Conservation (phyloP, 1,284 basidiomycete genomes). For the Hortiboletus rubellus region DNA sequence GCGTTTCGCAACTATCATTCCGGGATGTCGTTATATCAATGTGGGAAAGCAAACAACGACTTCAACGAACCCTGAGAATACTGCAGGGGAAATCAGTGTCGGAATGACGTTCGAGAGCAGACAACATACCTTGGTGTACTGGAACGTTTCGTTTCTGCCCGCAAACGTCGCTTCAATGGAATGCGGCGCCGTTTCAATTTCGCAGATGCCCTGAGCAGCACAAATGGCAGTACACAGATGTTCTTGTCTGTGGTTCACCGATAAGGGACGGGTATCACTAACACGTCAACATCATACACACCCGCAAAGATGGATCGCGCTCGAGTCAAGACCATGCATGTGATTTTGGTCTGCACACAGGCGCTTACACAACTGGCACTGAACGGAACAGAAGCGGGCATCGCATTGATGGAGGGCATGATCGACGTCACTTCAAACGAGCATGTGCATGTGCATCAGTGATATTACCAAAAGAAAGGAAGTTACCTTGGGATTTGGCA, state of each 20-base stretch:
- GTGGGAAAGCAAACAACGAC: background rate
- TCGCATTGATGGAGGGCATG: slow-evolving; percentile 54
- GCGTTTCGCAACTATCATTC: slow-evolving; percentile 45
- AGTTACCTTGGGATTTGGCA: slow-evolving; percentile 48
- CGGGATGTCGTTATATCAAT: background rate
- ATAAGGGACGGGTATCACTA: background rate
- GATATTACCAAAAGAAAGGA: no score
- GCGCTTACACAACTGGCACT: slow-evolving; percentile 54
- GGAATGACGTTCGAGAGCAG: background rate
- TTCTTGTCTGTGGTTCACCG: slow-evolving; percentile 40
- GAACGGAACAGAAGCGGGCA: slow-evolving; percentile 50
- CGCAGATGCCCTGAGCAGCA: slow-evolving; percentile 48
- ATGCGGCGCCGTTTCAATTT: slow-evolving; percentile 57
- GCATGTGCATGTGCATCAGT: background rate
- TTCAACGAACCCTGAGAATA: slow-evolving; percentile 30
- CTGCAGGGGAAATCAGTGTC: slow-evolving; percentile 6
- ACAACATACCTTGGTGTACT: slow-evolving; percentile 47
- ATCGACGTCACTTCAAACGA: slow-evolving; percentile 37
- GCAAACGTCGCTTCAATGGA: slow-evolving; percentile 59
- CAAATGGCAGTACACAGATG: slow-evolving; percentile 50
- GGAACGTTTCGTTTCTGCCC: slow-evolving; percentile 46
- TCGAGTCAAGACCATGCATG: slow-evolving; percentile 48
- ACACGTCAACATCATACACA: slow-evolving; percentile 30
- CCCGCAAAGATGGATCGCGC: slow-evolving; percentile 59
- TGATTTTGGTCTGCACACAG: slow-evolving; percentile 51